Percentiles rank a stretch among this genome's conserved stretches.
Evolutionary conservation across 1,139 yeast species (phyloP).

Genomic region (Nakaseomyces nivariensis): DNA sequence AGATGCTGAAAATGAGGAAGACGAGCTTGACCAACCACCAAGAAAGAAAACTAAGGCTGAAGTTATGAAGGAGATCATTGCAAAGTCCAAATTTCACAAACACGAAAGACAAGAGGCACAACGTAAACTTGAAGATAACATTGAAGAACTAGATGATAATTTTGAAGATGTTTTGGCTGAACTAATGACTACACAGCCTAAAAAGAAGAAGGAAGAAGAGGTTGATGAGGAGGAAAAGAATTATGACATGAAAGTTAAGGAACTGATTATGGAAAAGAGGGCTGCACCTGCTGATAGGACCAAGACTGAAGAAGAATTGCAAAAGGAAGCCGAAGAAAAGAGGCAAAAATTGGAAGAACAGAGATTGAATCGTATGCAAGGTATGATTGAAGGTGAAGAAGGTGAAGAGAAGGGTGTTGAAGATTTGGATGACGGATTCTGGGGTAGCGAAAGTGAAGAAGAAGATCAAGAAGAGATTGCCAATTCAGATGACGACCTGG

Average conservation of each 20-base stretch:
- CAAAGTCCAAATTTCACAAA: constrained; percentile 85
- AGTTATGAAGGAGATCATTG: constrained; percentile 93
- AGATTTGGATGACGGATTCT: constrained; percentile 50
- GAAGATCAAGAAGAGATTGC: constrained; percentile 28
- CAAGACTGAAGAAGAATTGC: constrained; percentile 80
- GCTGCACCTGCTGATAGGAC: constrained; percentile 96
- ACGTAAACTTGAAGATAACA: constrained; percentile 57
- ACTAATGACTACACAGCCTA: constrained; percentile 30
- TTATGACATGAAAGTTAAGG: constrained; percentile 72
- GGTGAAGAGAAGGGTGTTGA: constrained; percentile 54
- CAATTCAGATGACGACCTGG: constrained; percentile 28
- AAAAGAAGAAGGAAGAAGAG: constrained; percentile 7
- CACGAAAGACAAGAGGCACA: constrained; percentile 78
- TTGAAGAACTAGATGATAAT: constrained; percentile 67
- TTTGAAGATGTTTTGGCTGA: constrained; percentile 72
- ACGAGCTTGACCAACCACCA: constrained; percentile 35
- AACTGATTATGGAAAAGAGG: constrained; percentile 72
- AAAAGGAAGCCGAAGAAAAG: constrained; percentile 56
- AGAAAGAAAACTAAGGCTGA: constrained; percentile 83
- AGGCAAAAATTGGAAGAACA: constrained; percentile 64
- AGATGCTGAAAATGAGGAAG: constrained; percentile 30
- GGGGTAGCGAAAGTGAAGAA: constrained; percentile 44
- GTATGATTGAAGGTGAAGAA: constrained; percentile 38
- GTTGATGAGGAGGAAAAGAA: constrained; percentile 23
- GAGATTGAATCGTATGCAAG: constrained; percentile 78